Percentiles rank a stretch among this genome's conserved stretches.
phyloP scores from a whole-genome alignment of 352 stramenopile species.

The Blastocystis sp. region DNA sequence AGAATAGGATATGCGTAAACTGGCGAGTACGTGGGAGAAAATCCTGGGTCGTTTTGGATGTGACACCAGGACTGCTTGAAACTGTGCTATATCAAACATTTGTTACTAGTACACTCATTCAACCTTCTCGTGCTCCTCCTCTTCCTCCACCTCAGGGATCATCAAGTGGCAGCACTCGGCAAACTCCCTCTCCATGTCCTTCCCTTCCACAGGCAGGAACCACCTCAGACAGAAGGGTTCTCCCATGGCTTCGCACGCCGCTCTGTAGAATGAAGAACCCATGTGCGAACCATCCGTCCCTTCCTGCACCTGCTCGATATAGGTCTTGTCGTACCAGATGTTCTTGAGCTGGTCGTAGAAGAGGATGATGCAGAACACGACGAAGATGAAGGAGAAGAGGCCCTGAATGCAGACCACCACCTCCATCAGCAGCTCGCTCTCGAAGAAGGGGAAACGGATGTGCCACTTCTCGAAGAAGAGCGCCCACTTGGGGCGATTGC shows the following conservation, averaged over 20 bases:
- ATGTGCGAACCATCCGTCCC: conserved; percentile 70
- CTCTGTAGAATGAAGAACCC: conserved; percentile 57
- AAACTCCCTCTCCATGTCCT: conserved; percentile 31
- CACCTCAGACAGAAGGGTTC: conserved; percentile 61
- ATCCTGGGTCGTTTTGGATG: conserved; percentile 61
- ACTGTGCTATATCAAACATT: too few species aligned
- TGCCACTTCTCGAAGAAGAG: background rate
- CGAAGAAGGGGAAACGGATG: conserved; percentile 40
- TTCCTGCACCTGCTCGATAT: conserved; percentile 45
- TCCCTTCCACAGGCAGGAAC: conserved; percentile 55
- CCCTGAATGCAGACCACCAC: conserved; percentile 57
- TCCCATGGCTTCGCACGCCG: conserved; percentile 44
- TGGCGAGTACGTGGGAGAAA: conserved; percentile 25
- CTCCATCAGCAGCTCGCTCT: conserved; percentile 1
- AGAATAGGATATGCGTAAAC: conserved; percentile 39
- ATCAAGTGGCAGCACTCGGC: background rate
- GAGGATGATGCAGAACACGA: conserved; percentile 65
- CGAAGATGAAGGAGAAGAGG: conserved; percentile 64
- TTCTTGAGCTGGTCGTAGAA: conserved; percentile 62
- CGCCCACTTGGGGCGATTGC: background rate
- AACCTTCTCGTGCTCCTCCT: background rate
- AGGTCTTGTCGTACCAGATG: conserved; percentile 56
- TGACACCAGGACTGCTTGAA: background rate
- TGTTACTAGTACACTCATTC: background rate
- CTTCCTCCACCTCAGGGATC: conserved; percentile 3